phyloP scores from a whole-genome alignment of 805 yeast species.

The Metschnikowia chrysomelidarum region DNA sequence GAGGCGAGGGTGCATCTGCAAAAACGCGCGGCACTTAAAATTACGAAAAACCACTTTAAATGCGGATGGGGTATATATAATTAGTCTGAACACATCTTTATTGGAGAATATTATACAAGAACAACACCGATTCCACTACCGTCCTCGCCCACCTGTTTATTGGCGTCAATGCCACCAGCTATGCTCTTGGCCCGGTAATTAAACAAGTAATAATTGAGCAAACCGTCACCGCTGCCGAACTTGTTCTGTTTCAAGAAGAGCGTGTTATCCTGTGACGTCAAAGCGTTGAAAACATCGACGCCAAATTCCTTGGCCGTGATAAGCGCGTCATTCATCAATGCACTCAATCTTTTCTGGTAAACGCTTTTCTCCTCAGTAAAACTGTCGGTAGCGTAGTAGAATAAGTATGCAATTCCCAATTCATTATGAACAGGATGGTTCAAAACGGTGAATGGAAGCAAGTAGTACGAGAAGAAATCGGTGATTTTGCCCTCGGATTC shows the following conservation, averaged over 20 bases:
- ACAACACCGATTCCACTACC: constrained; percentile 90
- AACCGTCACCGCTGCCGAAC: constrained; percentile 94
- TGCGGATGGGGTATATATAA: too few relatives aligned
- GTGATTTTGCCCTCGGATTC: constrained; percentile 65
- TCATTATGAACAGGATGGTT: constrained; percentile 60
- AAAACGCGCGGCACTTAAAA: too few relatives aligned
- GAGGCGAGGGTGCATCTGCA: too few relatives aligned
- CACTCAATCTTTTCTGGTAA: constrained; percentile 57
- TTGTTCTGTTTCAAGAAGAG: constrained; percentile 77
- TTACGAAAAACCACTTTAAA: too few relatives aligned
- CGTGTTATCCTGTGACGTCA: constrained; percentile 87
- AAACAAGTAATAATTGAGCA: constrained; percentile 85
- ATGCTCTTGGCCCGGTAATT: constrained; percentile 83
- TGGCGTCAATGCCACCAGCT: constrained; percentile 69
- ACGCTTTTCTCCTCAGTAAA: constrained; percentile 29
- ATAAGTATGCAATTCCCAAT: constrained; percentile 83
- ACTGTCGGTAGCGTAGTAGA: constrained; percentile 77
- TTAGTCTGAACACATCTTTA: too few relatives aligned
- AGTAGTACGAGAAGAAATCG: constrained; percentile 87
- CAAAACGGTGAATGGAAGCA: constrained; percentile 83
- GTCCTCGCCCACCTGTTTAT: constrained; percentile 50
- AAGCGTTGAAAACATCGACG: constrained; percentile 92
- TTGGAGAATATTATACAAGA: constrained; percentile 60
- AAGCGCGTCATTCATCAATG: constrained; percentile 70
- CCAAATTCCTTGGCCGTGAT: constrained; percentile 63